These are phyloP conservation scores for Trypanosomatidae sp. DNA, from an alignment of 208 protist species.

Conservation along the genomic window DNA sequence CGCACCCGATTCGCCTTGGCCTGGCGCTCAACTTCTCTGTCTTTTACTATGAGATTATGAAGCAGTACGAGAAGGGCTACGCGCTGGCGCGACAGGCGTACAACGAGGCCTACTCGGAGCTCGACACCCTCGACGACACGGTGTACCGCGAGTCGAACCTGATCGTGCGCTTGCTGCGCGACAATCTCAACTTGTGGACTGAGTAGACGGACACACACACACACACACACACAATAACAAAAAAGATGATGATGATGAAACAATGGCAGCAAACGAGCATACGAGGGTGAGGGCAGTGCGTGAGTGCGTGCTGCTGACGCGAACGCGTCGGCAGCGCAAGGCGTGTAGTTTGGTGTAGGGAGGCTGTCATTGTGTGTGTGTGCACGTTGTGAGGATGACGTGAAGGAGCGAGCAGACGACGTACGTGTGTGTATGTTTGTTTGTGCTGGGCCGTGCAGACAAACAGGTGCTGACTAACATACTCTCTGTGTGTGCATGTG, in stretches of 20 bases:
- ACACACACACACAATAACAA: not conserved
- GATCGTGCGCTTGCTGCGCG: conserved; percentile 98
- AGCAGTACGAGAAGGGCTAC: conserved; percentile 90
- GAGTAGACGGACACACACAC: conserved; percentile 75
- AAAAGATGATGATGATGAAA: not conserved
- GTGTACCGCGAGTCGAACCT: conserved; percentile 98
- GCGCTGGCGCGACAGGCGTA: conserved; percentile 90
- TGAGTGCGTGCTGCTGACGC: too few species aligned
- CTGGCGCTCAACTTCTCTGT: conserved; percentile 99
- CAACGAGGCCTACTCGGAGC: conserved; percentile 94
- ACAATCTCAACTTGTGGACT: conserved; percentile 99
- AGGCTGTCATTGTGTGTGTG: too few species aligned
- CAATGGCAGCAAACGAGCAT: not conserved
- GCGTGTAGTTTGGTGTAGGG: too few species aligned
- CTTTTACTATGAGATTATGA: conserved; percentile 99
- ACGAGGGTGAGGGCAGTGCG: not conserved
- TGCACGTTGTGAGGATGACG: too few species aligned
- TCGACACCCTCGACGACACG: conserved; percentile 96
- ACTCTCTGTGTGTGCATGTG: too few species aligned
- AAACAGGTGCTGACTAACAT: too few species aligned
- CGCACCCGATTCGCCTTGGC: conserved; percentile 98
- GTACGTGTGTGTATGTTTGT: too few species aligned
- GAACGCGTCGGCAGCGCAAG: too few species aligned
- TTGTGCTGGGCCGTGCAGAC: too few species aligned
- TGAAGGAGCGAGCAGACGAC: too few species aligned